A percentile compares a stretch with the other conserved stretches of the same genome.
These are phyloP conservation scores for Insectozyma bohioensis DNA, from an alignment of 1,139 yeast species.

Conservation along the genomic window DNA sequence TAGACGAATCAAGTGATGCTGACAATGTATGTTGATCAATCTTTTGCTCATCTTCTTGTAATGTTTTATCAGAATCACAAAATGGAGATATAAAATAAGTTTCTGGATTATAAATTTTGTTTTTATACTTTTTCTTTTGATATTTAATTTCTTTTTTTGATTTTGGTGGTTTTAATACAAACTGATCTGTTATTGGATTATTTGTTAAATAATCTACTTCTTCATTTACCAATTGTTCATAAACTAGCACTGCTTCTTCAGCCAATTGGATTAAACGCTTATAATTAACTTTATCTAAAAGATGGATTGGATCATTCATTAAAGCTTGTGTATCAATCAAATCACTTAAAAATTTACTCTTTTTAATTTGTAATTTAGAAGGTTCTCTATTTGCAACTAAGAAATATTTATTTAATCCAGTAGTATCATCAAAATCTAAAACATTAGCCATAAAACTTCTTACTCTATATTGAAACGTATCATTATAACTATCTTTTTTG, in stretches of 20 bases:
- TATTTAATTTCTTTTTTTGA: slow-evolving; percentile 19
- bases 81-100: slow-evolving; percentile 35
- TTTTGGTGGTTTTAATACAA: slow-evolving; percentile 16
- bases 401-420: slow-evolving; percentile 47
- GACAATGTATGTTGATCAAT: slow-evolving; percentile 30
- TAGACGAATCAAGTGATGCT: slow-evolving; percentile 26
- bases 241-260: slow-evolving; percentile 27
- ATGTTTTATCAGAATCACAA: slow-evolving; percentile 17
- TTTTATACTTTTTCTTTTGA: slow-evolving; percentile 23
- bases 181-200: slow-evolving; percentile 20
- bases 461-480: slow-evolving; percentile 36
- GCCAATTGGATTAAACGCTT: slow-evolving; percentile 23
- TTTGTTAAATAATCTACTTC: slow-evolving; percentile 22
- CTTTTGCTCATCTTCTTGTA: slow-evolving; percentile 12
- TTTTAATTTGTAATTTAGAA: slow-evolving; percentile 12
- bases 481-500: slow-evolving; percentile 42
- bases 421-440: slow-evolving; percentile 43
- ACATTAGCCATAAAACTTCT: slow-evolving; percentile 34
- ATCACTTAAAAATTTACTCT: slow-evolving; percentile 33
- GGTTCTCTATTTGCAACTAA: slow-evolving; percentile 27
- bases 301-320: slow-evolving; percentile 38
- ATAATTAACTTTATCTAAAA: slow-evolving; percentile 23
- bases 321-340: slow-evolving; percentile 30
- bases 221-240: slow-evolving; percentile 29
- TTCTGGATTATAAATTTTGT: slow-evolving; percentile 35